phyloP scores from a whole-genome alignment of 148 eudicot species.

The Diospyros lotus region DNA sequence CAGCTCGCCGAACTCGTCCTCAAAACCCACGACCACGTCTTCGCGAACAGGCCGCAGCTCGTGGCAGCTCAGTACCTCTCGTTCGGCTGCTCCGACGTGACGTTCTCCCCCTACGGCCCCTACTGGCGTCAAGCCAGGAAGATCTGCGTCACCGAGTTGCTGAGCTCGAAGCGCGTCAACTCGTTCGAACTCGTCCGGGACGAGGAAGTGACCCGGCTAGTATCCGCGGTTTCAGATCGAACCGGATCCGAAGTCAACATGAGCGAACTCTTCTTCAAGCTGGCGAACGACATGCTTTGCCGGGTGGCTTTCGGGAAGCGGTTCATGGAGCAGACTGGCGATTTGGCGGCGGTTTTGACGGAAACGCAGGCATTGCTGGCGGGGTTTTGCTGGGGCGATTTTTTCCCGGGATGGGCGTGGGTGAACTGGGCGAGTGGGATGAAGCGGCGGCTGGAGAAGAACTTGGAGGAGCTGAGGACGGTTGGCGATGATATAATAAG shows the following conservation, averaged over 20 bases:
- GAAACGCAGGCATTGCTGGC: constrained; percentile 47
- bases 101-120: constrained; percentile 54
- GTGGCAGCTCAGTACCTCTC: constrained; percentile 40
- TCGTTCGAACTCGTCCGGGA: constrained; percentile 37
- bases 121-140: constrained; percentile 61
- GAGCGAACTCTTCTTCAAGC: constrained; percentile 36
- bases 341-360: constrained; percentile 34
- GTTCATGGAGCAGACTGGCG: constrained; percentile 19
- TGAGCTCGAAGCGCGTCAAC: constrained; percentile 41
- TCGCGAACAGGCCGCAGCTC: constrained; percentile 40
- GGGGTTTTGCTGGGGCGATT: constrained; percentile 47
- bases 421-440: constrained; percentile 37
- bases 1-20: constrained; percentile 31
- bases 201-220: constrained; percentile 33
- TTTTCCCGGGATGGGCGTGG: constrained; percentile 47
- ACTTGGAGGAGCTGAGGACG: constrained; percentile 37
- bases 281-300: constrained; percentile 45
- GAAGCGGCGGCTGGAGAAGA: constrained; percentile 32
- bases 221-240: constrained; percentile 12
- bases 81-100: constrained; percentile 51
- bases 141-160: constrained; percentile 48
- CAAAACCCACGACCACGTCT: constrained; percentile 40
- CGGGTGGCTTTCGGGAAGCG: constrained; percentile 59
- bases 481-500: constrained; percentile 46
- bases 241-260: constrained; percentile 20